Evolutionary conservation across 352 stramenopile genomes (phyloP).

Genomic region (Blastocystis sp.): DNA sequence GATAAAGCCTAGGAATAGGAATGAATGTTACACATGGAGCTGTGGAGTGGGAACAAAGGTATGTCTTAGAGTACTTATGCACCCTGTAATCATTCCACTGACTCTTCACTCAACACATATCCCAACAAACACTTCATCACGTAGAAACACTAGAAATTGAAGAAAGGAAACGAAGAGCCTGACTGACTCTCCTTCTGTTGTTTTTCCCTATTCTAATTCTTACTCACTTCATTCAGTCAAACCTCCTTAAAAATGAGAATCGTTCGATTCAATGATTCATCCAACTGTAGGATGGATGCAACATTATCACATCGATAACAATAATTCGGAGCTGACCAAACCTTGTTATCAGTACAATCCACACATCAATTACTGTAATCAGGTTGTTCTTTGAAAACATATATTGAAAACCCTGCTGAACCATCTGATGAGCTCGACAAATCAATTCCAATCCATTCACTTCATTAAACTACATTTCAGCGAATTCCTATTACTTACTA

Average conservation of each 20-base stretch:
- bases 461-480: constrained; percentile 78
- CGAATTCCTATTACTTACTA: constrained; percentile 72
- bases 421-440: constrained; percentile 82
- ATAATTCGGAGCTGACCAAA: constrained; percentile 98
- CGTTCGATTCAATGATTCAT: constrained; percentile 84
- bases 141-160: constrained; percentile 31
- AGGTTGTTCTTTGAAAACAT: constrained; percentile 81
- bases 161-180: constrained; percentile 5
- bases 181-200: constrained; percentile 35
- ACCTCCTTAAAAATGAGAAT: constrained; percentile 70
- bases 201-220: constrained; percentile 55
- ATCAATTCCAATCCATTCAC: constrained; percentile 84
- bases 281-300: constrained; percentile 94
- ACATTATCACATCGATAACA: constrained; percentile 98
- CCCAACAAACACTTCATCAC: too few relatives aligned
- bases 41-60: too few relatives aligned
- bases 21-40: too few relatives aligned
- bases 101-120: too few relatives aligned
- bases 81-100: too few relatives aligned
- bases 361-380: constrained; percentile 77
- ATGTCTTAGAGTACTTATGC: too few relatives aligned
- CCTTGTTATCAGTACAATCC: constrained; percentile 83
- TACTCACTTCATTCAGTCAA: background rate
- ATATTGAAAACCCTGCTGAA: constrained; percentile 85
- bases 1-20: too few relatives aligned